Percentiles rank a stretch among this genome's conserved stretches.
Evolutionary conservation across 163 green algal genomes (phyloP).

Genomic region (Volvox carteri): DNA sequence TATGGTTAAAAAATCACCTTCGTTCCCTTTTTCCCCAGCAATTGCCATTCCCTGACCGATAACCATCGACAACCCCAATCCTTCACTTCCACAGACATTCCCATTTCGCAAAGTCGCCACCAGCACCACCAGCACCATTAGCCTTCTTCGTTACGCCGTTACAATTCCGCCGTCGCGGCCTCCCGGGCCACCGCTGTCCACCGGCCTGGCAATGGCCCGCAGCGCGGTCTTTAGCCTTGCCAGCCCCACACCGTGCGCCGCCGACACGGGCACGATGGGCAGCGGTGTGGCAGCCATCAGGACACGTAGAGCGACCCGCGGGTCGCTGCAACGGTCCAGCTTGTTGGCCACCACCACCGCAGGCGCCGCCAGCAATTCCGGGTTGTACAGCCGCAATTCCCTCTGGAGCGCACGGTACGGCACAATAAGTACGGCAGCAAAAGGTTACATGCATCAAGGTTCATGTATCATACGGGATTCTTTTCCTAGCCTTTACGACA

Average conservation of each 20-base stretch:
- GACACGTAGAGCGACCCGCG: conserved; percentile 39
- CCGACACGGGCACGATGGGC: conserved; percentile 68
- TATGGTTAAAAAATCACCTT: no score
- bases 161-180: no score
- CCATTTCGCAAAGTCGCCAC: no score
- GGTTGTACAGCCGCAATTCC: conserved; percentile 55
- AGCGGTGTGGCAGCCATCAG: conserved; percentile 57
- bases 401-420: conserved; percentile 8
- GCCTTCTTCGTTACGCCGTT: no score
- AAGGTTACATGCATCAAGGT: neutral
- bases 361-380: neutral
- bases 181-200: no score
- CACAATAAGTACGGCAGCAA: no score
- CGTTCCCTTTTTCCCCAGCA: no score
- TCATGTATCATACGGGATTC: neutral
- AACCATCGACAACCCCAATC: no score
- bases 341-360: conserved; percentile 78
- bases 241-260: conserved; percentile 49
- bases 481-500: neutral
- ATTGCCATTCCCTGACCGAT: no score
- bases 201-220: conserved; percentile 1
- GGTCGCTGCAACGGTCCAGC: conserved; percentile 61
- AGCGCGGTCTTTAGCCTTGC: conserved; percentile 52
- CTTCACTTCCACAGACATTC: no score
- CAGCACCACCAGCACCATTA: no score